These are phyloP conservation scores for Colletotrichum sp. DNA, from an alignment of 2,329 filamentous ascomycete genomes.

Conservation along the genomic window DNA sequence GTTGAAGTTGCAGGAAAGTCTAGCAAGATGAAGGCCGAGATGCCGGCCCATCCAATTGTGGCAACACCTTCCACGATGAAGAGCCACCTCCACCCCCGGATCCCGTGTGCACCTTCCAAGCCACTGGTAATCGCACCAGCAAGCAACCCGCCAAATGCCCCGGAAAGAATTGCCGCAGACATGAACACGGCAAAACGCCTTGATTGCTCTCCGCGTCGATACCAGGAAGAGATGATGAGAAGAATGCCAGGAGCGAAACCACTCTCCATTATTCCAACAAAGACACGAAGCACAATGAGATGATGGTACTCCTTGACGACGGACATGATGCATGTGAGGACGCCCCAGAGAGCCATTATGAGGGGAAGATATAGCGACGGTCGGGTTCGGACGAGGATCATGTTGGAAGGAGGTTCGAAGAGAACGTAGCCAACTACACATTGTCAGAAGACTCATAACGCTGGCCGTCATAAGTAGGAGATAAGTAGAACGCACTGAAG, in stretches of 20 bases:
- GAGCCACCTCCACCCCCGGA: conserved; percentile 56
- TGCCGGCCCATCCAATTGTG: conserved; percentile 66
- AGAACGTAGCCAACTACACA: conserved; percentile 64
- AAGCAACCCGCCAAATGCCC: conserved; percentile 68
- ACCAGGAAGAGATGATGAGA: conserved; percentile 72
- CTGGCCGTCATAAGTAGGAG: not conserved
- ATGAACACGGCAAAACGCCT: conserved; percentile 68
- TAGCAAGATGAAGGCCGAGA: conserved; percentile 70
- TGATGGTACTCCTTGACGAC: conserved; percentile 23
- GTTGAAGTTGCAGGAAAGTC: conserved; percentile 71
- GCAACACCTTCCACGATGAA: conserved; percentile 69
- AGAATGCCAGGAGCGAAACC: conserved; percentile 66
- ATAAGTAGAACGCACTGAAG: conserved; percentile 51
- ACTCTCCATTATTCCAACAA: conserved; percentile 62
- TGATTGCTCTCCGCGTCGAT: conserved; percentile 42
- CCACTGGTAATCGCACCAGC: conserved; percentile 62
- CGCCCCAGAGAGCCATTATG: conserved; percentile 64
- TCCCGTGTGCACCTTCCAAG: conserved; percentile 58
- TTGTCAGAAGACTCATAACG: conserved; percentile 26
- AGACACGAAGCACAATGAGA: conserved; percentile 38
- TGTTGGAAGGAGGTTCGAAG: conserved; percentile 69
- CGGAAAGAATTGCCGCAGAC: conserved; percentile 72
- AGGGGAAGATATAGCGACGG: conserved; percentile 69
- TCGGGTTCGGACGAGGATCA: conserved; percentile 66
- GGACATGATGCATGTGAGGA: conserved; percentile 31